Base-by-base conservation (phyloP, 2,329 filamentous ascomycete genomes). In the Diplodia scrobiculata region DNA sequence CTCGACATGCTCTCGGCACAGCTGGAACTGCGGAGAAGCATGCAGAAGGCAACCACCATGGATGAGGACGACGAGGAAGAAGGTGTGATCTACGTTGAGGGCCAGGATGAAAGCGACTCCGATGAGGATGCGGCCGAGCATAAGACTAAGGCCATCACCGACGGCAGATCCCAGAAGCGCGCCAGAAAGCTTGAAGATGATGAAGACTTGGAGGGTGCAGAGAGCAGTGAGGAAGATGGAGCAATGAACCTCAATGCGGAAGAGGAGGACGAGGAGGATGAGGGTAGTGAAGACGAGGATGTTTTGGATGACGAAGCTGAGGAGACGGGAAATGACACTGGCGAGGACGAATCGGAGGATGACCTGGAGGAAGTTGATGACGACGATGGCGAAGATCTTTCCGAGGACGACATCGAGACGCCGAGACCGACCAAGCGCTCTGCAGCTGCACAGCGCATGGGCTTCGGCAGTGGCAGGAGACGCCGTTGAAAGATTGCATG, bases 1-100 rank as follows among this genome's bases (percentile, higher is more conserved):
- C 84, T 99, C 36, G 94, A 98, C 75, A 91, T 99, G 86, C 84
- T 98, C 58, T 90, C 95, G 73, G 89, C 91, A 6, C 95, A 99
- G 79, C 89, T 98, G 77, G 87, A 91, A 72, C 81, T 97, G 72
- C 84, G 95, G 59, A 87, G 87, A 72, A 86, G 84, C 68, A 87
- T 92, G 78, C 87, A 89, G 72, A 83, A 80, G 58, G 81, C 81
- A 54, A 80, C 82, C 47, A 82, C 83, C 1, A 83, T 84, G 7
- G 81, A 84, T n/a, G 84, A 84, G 11, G 83, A 86, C 3, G 84
- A 90, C 7, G 88, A 89, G 47, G 88, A 91, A 69, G 88, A 91
- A 69, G 87, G 84, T 21, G 84, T 96, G 4, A 89, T 97, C 63
- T 97, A 95, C 75, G 91, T 97, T 1, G 93, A 97, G 76, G 92